Percentiles rank a stretch among this genome's conserved stretches.
These are phyloP conservation scores for Dicorynia guianensis DNA, from an alignment of 306 rosid species.

Conservation along the genomic window DNA sequence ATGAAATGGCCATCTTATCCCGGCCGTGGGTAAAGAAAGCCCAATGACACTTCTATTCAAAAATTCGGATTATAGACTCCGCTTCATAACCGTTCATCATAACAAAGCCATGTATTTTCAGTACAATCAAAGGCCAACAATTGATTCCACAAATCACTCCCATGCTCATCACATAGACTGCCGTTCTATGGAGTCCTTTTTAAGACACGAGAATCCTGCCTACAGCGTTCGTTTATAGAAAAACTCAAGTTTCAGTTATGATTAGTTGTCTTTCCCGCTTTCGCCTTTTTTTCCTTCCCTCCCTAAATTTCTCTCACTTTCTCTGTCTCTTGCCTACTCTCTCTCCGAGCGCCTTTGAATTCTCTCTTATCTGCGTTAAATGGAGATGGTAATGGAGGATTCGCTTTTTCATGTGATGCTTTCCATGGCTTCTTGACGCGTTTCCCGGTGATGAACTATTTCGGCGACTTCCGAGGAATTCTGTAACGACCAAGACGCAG, in stretches of 20 bases:
- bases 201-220: background rate
- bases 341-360: constrained; percentile 28
- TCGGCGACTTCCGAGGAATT: constrained; percentile 62
- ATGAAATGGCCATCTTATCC: too few relatives aligned
- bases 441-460: constrained; percentile 59
- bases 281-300: constrained; percentile 24
- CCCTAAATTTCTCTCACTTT: constrained; percentile 38
- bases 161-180: background rate
- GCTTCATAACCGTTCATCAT: constrained; percentile 30
- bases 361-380: constrained; percentile 40
- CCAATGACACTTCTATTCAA: background rate
- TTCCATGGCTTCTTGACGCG: constrained; percentile 52
- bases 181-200: too few relatives aligned
- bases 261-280: constrained; percentile 9
- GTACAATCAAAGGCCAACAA: constrained; percentile 24
- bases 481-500: constrained; percentile 56
- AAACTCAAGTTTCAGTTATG: constrained; percentile 42
- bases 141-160: background rate
- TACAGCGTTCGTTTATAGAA: background rate
- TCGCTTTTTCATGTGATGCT: constrained; percentile 53
- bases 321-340: constrained; percentile 18
- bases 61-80: constrained; percentile 45
- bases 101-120: background rate
- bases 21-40: too few relatives aligned
- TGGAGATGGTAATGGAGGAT: constrained; percentile 85